phyloP scores from a whole-genome alignment of 108 stramenopile genomes.

The Pseudonitzschia multiseries region DNA sequence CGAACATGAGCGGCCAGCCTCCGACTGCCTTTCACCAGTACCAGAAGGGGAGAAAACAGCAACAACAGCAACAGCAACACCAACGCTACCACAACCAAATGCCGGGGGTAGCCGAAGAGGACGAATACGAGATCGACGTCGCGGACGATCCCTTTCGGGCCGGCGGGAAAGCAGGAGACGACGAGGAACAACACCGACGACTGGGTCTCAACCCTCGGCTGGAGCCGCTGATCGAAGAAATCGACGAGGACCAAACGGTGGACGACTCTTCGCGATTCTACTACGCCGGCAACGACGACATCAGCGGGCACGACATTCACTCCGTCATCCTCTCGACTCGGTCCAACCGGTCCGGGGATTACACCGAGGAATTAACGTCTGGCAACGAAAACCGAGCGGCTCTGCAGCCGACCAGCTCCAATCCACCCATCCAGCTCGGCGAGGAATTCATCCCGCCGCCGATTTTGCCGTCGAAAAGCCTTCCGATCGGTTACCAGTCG shows the following conservation, averaged over 20 bases:
- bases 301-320: background rate
- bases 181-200: too few relatives aligned
- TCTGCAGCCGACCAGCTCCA: too few relatives aligned
- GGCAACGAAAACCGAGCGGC: too few relatives aligned
- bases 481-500: background rate
- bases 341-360: background rate
- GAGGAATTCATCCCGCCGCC: too few relatives aligned
- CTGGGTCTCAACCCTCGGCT: background rate
- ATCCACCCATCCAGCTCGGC: too few relatives aligned
- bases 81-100: background rate
- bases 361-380: background rate
- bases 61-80: background rate
- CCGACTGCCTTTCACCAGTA: background rate
- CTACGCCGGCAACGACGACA: background rate
- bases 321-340: background rate
- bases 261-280: background rate
- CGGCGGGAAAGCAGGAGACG: too few relatives aligned
- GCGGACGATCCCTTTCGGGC: too few relatives aligned
- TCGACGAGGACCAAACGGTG: background rate
- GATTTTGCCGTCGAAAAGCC: too few relatives aligned
- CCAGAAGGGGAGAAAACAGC: background rate
- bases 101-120: conserved; percentile 1
- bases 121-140: background rate
- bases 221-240: background rate
- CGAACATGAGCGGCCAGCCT: background rate